Conservation (phyloP, 2,329 filamentous ascomycete species). For the Claviceps pazoutovae region DNA sequence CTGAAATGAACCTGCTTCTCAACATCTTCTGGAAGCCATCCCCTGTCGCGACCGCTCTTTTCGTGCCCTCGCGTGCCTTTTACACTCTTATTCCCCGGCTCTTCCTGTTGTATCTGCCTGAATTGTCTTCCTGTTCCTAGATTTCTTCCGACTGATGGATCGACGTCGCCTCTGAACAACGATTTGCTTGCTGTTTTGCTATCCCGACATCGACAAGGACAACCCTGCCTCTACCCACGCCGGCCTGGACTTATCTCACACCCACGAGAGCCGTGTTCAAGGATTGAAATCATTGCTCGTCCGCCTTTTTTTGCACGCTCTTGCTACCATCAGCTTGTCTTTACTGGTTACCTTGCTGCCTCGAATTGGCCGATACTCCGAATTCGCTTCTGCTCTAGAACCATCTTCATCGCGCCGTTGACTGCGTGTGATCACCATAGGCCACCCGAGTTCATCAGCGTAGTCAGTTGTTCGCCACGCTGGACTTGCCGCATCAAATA, state of each 20-base stretch:
- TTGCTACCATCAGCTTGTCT: not conserved
- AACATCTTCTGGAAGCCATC: conserved; percentile 19
- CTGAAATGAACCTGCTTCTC: conserved; percentile 10
- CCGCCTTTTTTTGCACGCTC: not conserved
- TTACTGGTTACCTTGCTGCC: not conserved
- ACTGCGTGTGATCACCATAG: not conserved
- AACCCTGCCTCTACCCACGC: not conserved
- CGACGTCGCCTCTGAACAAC: not conserved
- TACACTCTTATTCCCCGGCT: not conserved
- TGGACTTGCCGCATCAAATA: not conserved
- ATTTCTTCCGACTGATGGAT: not conserved
- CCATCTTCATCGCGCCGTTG: not conserved
- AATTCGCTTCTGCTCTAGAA: no score
- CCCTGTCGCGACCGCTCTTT: conserved; percentile 4
- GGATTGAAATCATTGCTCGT: conserved; percentile 1
- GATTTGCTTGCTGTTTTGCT: not conserved
- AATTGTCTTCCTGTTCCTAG: not conserved
- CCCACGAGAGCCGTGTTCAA: not conserved
- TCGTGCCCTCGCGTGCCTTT: conserved; percentile 1
- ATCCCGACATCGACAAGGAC: not conserved
- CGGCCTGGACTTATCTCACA: not conserved
- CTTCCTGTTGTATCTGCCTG: not conserved
- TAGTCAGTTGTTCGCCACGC: not conserved
- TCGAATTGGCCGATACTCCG: not conserved
- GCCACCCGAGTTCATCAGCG: not conserved